phyloP scores from a whole-genome alignment of 805 yeast genomes.

The Kodamaea fukazawae region DNA sequence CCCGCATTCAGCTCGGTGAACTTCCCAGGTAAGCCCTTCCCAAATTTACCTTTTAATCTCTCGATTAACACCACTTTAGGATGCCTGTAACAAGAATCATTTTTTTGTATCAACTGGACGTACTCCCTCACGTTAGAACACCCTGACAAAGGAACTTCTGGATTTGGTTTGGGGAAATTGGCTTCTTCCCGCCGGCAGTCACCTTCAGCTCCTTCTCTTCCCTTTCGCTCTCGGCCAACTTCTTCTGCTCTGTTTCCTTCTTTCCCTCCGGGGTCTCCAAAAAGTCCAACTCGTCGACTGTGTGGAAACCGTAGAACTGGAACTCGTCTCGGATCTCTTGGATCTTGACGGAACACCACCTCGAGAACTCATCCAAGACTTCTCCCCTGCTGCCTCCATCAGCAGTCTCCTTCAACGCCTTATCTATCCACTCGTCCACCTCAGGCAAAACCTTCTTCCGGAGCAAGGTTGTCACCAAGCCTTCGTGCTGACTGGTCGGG shows the following conservation, averaged over 20 bases:
- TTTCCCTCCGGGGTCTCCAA: conserved; percentile 33
- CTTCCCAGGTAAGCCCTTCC: too few relatives aligned
- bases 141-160: conserved; percentile 42
- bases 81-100: too few relatives aligned
- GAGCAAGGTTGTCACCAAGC: conserved; percentile 75
- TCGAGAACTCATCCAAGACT: conserved; percentile 54
- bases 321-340: conserved; percentile 53
- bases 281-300: conserved; percentile 45
- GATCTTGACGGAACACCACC: conserved; percentile 61
- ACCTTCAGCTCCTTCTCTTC: conserved; percentile 25
- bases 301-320: conserved; percentile 60
- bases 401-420: conserved; percentile 18
- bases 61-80: too few relatives aligned
- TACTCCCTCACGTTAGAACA: conserved; percentile 6
- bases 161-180: conserved; percentile 34
- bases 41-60: too few relatives aligned
- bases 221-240: conserved; percentile 17
- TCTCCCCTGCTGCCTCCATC: conserved; percentile 13
- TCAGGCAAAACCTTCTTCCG: conserved; percentile 90
- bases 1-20: too few relatives aligned
- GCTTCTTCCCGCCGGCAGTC: conserved; percentile 25
- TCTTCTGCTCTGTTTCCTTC: conserved; percentile 23
- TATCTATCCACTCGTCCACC: conserved; percentile 77
- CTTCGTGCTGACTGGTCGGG: conserved; percentile 82
- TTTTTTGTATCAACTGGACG: too few relatives aligned